Conservation (phyloP, 1,139 yeast species). For the Suzukiozyma palmioleophila region DNA sequence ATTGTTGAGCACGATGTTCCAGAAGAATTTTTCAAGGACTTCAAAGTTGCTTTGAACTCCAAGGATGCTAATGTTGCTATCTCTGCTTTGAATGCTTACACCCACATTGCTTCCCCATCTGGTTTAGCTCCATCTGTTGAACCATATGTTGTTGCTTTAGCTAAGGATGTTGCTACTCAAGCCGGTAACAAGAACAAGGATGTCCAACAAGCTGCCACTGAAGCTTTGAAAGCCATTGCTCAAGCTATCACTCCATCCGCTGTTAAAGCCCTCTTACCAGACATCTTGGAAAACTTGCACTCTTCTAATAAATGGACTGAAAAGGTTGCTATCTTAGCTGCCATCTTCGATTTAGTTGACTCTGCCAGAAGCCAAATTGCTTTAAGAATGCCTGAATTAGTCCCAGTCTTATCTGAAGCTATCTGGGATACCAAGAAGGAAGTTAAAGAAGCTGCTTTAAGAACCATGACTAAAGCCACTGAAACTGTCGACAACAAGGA, state of each 20-base stretch:
- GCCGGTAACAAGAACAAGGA: constrained; percentile 89
- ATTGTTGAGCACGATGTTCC: constrained; percentile 99
- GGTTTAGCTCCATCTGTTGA: constrained; percentile 89
- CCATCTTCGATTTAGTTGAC: constrained; percentile 84
- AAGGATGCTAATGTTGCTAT: constrained; percentile 60
- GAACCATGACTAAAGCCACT: constrained; percentile 93
- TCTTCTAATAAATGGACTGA: constrained; percentile 95
- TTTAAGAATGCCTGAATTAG: constrained; percentile 98
- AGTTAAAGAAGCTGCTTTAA: constrained; percentile 94
- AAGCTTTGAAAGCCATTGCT: constrained; percentile 75
- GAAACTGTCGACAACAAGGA: constrained; percentile 99
- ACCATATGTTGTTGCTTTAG: constrained; percentile 83
- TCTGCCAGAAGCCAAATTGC: constrained; percentile 95
- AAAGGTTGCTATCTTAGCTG: constrained; percentile 85
- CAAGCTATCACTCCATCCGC: constrained; percentile 87
- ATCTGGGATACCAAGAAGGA: constrained; percentile 99
- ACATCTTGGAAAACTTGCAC: constrained; percentile 63
- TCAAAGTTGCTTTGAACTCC: constrained; percentile 71
- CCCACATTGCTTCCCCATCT: constrained; percentile 78
- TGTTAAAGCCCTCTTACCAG: constrained; percentile 85
- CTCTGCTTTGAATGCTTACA: constrained; percentile 80
- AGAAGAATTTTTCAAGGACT: constrained; percentile 74
- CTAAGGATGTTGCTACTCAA: constrained; percentile 64
- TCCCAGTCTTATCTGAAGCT: constrained; percentile 96
- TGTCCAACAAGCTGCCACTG: constrained; percentile 63